Percentiles rank a stretch among this genome's conserved stretches.
phyloP scores from a whole-genome alignment of 2,329 filamentous ascomycete species.

The Cercospora nicotianae region DNA sequence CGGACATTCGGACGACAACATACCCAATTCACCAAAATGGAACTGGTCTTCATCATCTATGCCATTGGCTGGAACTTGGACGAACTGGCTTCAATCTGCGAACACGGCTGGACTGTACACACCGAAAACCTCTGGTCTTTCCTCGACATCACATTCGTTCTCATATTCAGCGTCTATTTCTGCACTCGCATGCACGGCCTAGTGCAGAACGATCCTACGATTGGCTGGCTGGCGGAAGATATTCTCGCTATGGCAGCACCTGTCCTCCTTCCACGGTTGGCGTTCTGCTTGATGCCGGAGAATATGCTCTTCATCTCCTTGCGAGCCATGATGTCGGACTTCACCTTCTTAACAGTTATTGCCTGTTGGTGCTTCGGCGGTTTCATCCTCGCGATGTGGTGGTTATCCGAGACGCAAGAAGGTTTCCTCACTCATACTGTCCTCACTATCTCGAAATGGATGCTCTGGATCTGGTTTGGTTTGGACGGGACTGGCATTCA shows the following conservation, averaged over 20 bases:
- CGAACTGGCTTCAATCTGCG: conserved; percentile 72
- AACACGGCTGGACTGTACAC: conserved; percentile 77
- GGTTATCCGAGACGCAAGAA: conserved; percentile 66
- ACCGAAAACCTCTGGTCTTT: conserved; percentile 89
- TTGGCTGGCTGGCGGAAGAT: conserved; percentile 60
- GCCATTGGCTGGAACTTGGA: conserved; percentile 77
- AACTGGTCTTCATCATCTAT: conserved; percentile 70
- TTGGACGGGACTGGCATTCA: conserved; percentile 67
- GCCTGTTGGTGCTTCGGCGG: conserved; percentile 82
- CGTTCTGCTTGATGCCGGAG: conserved; percentile 79
- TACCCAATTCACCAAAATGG: conserved; percentile 49
- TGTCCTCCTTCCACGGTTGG: conserved; percentile 73
- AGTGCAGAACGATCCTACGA: conserved; percentile 45
- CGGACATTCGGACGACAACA: conserved; percentile 45
- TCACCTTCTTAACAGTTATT: conserved; percentile 72
- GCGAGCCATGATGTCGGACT: conserved; percentile 82
- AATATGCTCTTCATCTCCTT: conserved; percentile 81
- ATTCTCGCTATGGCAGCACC: conserved; percentile 78
- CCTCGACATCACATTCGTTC: conserved; percentile 74
- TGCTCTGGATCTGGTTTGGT: conserved; percentile 92
- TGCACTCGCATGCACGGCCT: conserved; percentile 66
- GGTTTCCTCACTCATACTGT: conserved; percentile 42
- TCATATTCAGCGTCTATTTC: conserved; percentile 69
- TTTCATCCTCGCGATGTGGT: conserved; percentile 75
- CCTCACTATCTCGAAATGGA: conserved; percentile 80